Evolutionary conservation across 2,329 filamentous ascomycete genomes (phyloP), one percentile per base, ranked within the genome.

Genomic region (Colletotrichum truncatum): DNA sequence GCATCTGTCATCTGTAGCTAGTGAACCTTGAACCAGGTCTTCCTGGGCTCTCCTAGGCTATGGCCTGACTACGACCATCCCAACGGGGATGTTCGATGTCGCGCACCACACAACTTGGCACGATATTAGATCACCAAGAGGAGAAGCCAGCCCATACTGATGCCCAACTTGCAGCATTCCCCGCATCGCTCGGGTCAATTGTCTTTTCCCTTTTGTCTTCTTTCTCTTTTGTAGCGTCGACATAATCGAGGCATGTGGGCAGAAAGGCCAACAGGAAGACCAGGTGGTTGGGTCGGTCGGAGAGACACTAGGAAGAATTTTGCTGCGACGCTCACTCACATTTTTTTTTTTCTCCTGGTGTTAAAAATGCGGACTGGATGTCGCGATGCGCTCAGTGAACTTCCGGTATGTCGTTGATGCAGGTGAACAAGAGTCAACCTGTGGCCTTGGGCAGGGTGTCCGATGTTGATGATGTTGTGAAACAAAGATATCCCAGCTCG

Each of bases 1-100:
- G 67, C 67, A 66, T 67, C 67, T 67, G 67, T 65, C 67, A 61
- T 67, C 64, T 53, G 51, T 64, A 53, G 45, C 59, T 53, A 38
- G 30, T 58, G 64, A 67, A 64, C 67, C 67, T 60, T 68, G 67
- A 61, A 34, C 67, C 66, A 56, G 54, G 63, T 43, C 43, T 48
- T 55, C 60, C 41, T 38, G 28, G 55, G 49, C 55, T 39, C 23
- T 52, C 45, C 45, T 38, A 36, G 32, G 16, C 25, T 54, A 26
- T 25, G 32, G 14, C 38, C 34, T 45, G 34, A 56, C 36, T 66
- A 45, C 45, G 34, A 46, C 45, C 58, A 64, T 58, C 38, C 25
- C 28, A 64, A 61, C 67, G 58, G 46, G 67, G 64, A 67, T 68
- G 28, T 52, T 60, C 59, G 67, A 57, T 67, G 64, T 57, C 23